Conservation (phyloP, 106 monocot species). For the Agapanthus africanus region DNA sequence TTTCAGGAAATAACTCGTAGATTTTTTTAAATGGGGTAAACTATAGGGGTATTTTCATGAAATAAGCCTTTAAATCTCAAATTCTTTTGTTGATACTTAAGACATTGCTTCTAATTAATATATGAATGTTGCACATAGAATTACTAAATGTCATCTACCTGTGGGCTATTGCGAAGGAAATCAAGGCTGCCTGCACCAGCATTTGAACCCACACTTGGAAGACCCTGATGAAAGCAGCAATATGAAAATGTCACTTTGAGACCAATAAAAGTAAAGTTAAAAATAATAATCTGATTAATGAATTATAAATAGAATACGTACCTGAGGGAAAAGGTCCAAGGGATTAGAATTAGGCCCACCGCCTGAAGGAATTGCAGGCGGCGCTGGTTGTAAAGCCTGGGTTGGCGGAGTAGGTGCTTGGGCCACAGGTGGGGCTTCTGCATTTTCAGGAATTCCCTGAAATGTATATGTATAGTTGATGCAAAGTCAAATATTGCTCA, state of each 20-base stretch:
- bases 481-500: too few species aligned
- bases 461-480: too few species aligned
- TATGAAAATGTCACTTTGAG: not conserved
- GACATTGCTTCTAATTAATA: not conserved
- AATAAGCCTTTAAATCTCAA: too few species aligned
- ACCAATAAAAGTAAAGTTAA: not conserved
- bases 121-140: not conserved
- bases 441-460: slow-evolving; percentile 74
- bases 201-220: slow-evolving; percentile 51
- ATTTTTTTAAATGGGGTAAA: too few species aligned
- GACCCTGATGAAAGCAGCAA: slow-evolving; percentile 31
- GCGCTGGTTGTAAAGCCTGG: slow-evolving; percentile 31
- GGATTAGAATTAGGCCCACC: slow-evolving; percentile 78
- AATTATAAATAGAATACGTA: slow-evolving; percentile 3
- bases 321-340: slow-evolving; percentile 83
- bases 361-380: slow-evolving; percentile 35
- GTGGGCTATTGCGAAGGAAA: slow-evolving; percentile 68
- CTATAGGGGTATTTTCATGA: too few species aligned
- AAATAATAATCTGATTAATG: not conserved
- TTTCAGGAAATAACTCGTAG: too few species aligned
- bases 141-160: slow-evolving; percentile 26
- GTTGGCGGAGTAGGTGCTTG: slow-evolving; percentile 18
- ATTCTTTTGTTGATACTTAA: too few species aligned
- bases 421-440: slow-evolving; percentile 42
- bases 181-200: slow-evolving; percentile 56